Base-by-base conservation (phyloP, 2,329 filamentous ascomycete genomes). In the Paraphaeosphaeria minitans region DNA sequence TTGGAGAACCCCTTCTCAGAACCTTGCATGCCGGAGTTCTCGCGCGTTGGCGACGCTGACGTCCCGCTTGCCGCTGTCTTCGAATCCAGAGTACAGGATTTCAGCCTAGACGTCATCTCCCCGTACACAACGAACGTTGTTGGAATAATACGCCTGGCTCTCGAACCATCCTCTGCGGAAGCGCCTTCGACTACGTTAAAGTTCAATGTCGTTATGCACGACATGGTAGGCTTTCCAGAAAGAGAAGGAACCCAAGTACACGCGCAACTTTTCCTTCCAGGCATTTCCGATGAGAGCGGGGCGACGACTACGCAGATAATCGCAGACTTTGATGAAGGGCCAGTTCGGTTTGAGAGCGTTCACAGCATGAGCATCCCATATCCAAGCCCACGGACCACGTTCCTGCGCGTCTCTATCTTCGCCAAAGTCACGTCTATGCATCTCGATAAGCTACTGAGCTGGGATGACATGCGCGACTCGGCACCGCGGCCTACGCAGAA, bases 161-260 rank as follows among this genome's bases (percentile, higher is more conserved):
- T 99, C 7, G 95, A 99, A 73, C 95, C 95, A 14, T 98, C 94
- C 0, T 94, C 92, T 49, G 93, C 94, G 2, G 89, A 96, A 69
- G 94, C 93, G 4, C 95, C 95, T 14, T 91, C 92, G 13, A 95
- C 91, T 58, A 97, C 92, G 2, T 81, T 98, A 58, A 99, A 98
- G 75, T 99, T 99, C 80, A 99, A 98, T 70, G 93, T 98, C 5
- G 93, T 98, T 33, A 97, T 99, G 92, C 93, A 96, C 71, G 93
- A 98, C 72, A 86, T 99, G 79, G 81, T 95, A 37, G 95, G 95
- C 1, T 99, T 99, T 67, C 90, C 95, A 0, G 95, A 99, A 78
- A 87, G 94, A 62, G 95, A 99, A 80, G 95, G 95, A 14, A 96
- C 92, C 0, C 90, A 97, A 65, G 93, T 99, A 29, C 95, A 99